A percentile compares a stretch with the other conserved stretches of the same genome.
Conservation (phyloP, 2,329 filamentous ascomycete species). For the Arthrinium phaeospermum region DNA sequence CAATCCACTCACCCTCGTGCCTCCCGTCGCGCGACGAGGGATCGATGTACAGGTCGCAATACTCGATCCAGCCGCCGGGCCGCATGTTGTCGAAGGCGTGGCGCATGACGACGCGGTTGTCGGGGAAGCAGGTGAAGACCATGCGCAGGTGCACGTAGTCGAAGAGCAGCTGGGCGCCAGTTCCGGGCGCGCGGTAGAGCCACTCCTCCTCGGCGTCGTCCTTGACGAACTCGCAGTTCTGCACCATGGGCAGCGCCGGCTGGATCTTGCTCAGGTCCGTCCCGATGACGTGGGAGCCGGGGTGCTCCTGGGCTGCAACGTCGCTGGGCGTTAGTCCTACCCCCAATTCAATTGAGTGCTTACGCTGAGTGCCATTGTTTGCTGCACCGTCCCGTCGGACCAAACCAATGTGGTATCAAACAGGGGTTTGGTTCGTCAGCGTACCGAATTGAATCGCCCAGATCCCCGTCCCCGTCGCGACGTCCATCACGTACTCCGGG, state of each 20-base stretch:
- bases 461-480: conserved; percentile 22
- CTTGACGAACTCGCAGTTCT: conserved; percentile 21
- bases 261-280: conserved; percentile 23
- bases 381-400: neutral
- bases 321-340: neutral
- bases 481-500: conserved; percentile 23
- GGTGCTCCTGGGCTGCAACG: conserved; percentile 6
- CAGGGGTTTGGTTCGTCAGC: neutral
- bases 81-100: conserved; percentile 22
- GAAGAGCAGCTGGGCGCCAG: conserved; percentile 4
- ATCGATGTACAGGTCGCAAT: conserved; percentile 11
- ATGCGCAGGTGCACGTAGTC: conserved; percentile 22
- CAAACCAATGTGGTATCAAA: neutral
- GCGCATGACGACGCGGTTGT: conserved; percentile 21
- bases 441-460: conserved; percentile 19
- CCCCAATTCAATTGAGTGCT: neutral
- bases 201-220: conserved; percentile 22
- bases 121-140: conserved; percentile 21
- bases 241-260: conserved; percentile 10
- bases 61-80: conserved; percentile 22
- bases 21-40: conserved; percentile 9
- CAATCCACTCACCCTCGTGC: neutral
- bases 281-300: conserved; percentile 19
- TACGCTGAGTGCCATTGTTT: neutral
- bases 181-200: conserved; percentile 10